Evolutionary conservation across 257 asterid species (phyloP).

Genomic region (Solanum sitiens): DNA sequence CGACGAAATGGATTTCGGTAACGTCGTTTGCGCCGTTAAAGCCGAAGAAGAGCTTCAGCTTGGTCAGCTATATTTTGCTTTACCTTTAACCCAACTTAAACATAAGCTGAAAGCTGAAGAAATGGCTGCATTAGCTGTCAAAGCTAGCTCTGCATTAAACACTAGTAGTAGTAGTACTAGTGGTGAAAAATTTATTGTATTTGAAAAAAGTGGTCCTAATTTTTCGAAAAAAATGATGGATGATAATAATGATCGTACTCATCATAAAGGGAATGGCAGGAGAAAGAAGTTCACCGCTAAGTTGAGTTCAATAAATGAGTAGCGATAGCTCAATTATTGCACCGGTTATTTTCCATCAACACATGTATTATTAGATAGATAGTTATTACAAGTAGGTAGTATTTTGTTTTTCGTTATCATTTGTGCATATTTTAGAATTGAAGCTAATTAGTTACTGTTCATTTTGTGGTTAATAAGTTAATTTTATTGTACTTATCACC

Average conservation of each 20-base stretch:
- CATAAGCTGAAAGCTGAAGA: constrained; percentile 69
- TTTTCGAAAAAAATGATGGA: not conserved
- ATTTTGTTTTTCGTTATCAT: not conserved
- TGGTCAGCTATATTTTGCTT: constrained; percentile 79
- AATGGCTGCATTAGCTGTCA: constrained; percentile 98
- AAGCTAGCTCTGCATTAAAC: constrained; percentile 74
- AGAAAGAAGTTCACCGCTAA: constrained; percentile 31
- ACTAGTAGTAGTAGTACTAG: constrained; percentile 32
- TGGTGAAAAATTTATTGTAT: constrained; percentile 29
- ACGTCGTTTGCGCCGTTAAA: constrained; percentile 48
- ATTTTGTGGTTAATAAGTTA: not conserved
- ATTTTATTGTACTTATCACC: not conserved
- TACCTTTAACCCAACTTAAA: constrained; percentile 49
- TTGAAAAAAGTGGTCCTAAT: not conserved
- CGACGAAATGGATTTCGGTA: constrained; percentile 88
- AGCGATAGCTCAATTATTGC: not conserved
- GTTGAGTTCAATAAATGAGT: constrained; percentile 71
- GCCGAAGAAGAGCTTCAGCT: constrained; percentile 73
- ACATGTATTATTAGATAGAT: not conserved
- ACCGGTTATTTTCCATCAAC: too few relatives aligned
- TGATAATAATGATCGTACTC: not conserved
- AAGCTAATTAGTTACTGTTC: not conserved
- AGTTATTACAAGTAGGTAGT: not conserved
- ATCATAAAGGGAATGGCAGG: constrained; percentile 12
- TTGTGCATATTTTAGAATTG: not conserved